phyloP scores from a whole-genome alignment of 139 green algal species.

The Chlamydomonas eustigma region DNA sequence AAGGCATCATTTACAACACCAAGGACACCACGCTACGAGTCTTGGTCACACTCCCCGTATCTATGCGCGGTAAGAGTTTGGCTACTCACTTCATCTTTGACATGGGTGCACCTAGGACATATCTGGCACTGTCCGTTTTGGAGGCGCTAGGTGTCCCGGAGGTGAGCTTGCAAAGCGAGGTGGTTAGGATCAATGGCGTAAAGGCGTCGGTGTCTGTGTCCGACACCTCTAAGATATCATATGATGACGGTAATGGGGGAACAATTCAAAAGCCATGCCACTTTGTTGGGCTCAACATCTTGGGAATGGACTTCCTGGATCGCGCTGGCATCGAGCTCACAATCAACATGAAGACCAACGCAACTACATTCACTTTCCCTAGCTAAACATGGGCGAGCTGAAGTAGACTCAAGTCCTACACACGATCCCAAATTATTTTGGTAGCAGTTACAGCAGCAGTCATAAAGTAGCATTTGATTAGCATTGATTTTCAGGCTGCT shows the following conservation, averaged over 20 bases:
- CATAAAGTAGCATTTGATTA: too few species aligned
- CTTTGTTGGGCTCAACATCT: constrained; percentile 14
- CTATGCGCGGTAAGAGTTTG: constrained; percentile 12
- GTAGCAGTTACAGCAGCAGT: too few species aligned
- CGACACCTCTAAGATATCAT: not conserved
- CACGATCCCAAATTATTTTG: too few species aligned
- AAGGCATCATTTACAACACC: constrained; percentile 10
- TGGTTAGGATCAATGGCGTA: constrained; percentile 7
- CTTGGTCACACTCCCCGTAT: constrained; percentile 6
- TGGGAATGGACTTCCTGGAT: constrained; percentile 13
- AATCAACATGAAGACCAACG: constrained; percentile 13
- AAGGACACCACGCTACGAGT: constrained; percentile 4
- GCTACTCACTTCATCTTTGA: constrained; percentile 14
- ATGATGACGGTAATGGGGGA: not conserved
- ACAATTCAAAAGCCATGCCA: constrained; percentile 2
- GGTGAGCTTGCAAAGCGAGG: constrained; percentile 8
- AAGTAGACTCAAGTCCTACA: too few species aligned
- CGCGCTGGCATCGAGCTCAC: constrained; percentile 1
- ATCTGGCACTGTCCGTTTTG: constrained; percentile 11
- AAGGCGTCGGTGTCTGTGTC: constrained; percentile 10
- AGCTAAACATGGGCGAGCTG: too few species aligned
- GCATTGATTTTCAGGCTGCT: too few species aligned
- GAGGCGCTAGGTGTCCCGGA: constrained; percentile 11
- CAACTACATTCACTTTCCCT: not conserved
- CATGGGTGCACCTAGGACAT: constrained; percentile 3